Evolutionary conservation across 2,329 filamentous ascomycete species (phyloP), one percentile per base, ranked within the genome.

Genomic region (Cercospora sojina): DNA sequence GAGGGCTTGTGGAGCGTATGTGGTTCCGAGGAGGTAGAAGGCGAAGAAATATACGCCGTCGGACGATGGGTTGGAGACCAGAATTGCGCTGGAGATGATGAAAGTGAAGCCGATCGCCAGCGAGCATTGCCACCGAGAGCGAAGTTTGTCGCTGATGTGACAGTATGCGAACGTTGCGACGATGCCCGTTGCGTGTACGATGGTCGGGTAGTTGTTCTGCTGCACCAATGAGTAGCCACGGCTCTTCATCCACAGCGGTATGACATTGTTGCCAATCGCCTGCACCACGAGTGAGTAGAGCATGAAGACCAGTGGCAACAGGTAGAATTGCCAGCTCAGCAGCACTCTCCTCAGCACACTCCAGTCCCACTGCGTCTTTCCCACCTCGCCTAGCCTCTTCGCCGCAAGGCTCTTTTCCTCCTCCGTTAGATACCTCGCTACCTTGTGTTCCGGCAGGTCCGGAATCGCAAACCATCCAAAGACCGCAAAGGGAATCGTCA

Each of bases 391-490:
- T 1, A 81, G 74, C 29, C 80, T 75, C 43, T 68, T 72, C 2
- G 77, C 74, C 0, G 80, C 80, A 64, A 78, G 74, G 7, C 80
- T 77, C 51, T 74, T 77, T 65, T 79, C 77, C 29, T 75, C 74
- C 4, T 69, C 66, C 1, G 72, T 75, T 9, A 83, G 71, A 68
- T 79, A 82, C 74, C 79, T 79, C 0, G 80, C 81, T 32, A 76
- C 77, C 35, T 75, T 77, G 67, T 82, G 80, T 12, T 74, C 71
- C 9, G 81, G 81, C 3, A 83, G 71, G 63, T 81, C 78, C 1
- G 81, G 81, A 23, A 83, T 82, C 43, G 80, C 79, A 13, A 82
- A 71, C 80, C 80, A 82, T 5, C 79, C 80, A 63, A 81, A 80
- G 6, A 80, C 60, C 3, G 79, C 80, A 55, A 80, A 76, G 0